phyloP scores from a whole-genome alignment of 2,329 filamentous ascomycete genomes.

The Fusarium phyllophilum region DNA sequence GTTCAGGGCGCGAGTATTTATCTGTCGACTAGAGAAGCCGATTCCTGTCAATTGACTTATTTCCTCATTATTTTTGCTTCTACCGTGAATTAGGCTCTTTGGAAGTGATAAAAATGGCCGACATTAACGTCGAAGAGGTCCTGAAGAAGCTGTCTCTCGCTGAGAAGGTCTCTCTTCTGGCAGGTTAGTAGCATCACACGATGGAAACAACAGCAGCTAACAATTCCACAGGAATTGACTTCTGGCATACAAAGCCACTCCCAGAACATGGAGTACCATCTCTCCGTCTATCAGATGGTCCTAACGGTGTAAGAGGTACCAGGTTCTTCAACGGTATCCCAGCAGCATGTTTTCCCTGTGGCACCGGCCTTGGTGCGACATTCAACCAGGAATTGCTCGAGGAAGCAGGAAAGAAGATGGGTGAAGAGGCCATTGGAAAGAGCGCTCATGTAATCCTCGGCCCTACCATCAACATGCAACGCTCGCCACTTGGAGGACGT shows the following conservation, averaged over 20 bases:
- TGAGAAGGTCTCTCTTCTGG: conserved; percentile 65
- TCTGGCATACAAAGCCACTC: conserved; percentile 74
- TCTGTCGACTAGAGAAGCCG: neutral
- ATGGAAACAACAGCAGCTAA: neutral
- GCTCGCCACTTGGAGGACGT: conserved; percentile 67
- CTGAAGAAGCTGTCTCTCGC: conserved; percentile 63
- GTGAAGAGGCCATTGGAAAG: conserved; percentile 64
- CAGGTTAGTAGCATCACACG: conserved; percentile 51
- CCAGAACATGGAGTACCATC: conserved; percentile 70
- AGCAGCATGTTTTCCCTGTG: conserved; percentile 70
- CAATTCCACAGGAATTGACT: conserved; percentile 64
- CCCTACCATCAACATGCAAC: conserved; percentile 72
- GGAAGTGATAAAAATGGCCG: conserved; percentile 51
- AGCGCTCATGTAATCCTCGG: conserved; percentile 68
- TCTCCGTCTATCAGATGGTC: conserved; percentile 73
- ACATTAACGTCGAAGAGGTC: conserved; percentile 64
- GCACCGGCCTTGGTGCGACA: conserved; percentile 66
- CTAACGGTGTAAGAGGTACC: conserved; percentile 74
- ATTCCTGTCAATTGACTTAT: conserved; percentile 15
- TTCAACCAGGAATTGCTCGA: conserved; percentile 65
- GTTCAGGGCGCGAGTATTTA: neutral
- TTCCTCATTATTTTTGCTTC: neutral
- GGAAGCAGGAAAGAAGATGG: conserved; percentile 62
- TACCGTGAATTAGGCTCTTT: neutral
- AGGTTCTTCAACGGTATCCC: conserved; percentile 73